Percentiles rank a stretch among this genome's conserved stretches.
phyloP scores from a whole-genome alignment of 352 stramenopile species.

The Globisporangium nodosum region DNA sequence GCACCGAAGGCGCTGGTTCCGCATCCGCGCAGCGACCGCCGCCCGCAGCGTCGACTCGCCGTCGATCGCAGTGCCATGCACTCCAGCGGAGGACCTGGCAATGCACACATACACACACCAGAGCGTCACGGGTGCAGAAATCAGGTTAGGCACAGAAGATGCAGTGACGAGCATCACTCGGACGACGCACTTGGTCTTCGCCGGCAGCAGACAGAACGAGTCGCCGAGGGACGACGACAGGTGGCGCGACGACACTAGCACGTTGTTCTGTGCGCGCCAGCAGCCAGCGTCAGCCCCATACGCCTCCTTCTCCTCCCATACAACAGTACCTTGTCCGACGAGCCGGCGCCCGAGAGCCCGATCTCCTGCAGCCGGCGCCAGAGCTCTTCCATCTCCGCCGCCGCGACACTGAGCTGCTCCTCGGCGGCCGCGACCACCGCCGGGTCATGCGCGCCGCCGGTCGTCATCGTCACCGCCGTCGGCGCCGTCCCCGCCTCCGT shows the following conservation, averaged over 20 bases:
- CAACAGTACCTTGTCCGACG: slow-evolving; percentile 43
- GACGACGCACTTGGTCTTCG: slow-evolving; percentile 26
- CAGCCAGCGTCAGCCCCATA: not conserved
- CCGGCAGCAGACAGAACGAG: slow-evolving; percentile 78
- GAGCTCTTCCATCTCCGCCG: slow-evolving; percentile 79
- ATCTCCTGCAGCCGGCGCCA: slow-evolving; percentile 78
- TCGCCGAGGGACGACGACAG: slow-evolving; percentile 79
- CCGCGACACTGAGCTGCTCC: slow-evolving; percentile 58
- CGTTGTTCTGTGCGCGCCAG: slow-evolving; percentile 22
- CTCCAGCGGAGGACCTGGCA: slow-evolving; percentile 37
- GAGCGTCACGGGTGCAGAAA: no score
- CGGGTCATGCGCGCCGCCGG: slow-evolving; percentile 1
- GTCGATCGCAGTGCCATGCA: slow-evolving; percentile 65
- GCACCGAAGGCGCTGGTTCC: slow-evolving; percentile 69
- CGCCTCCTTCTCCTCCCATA: not conserved
- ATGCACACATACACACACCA: not conserved
- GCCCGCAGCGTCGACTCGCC: slow-evolving; percentile 70
- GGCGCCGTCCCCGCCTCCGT: no score
- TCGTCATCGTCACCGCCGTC: not conserved
- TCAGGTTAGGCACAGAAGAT: no score
- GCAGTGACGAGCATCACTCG: no score
- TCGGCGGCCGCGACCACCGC: slow-evolving; percentile 32
- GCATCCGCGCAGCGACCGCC: slow-evolving; percentile 75
- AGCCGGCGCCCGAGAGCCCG: slow-evolving; percentile 49
- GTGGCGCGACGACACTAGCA: slow-evolving; percentile 73